Base-by-base conservation (phyloP, 176 grass and related monocot species). In the Carex cristatella region DNA sequence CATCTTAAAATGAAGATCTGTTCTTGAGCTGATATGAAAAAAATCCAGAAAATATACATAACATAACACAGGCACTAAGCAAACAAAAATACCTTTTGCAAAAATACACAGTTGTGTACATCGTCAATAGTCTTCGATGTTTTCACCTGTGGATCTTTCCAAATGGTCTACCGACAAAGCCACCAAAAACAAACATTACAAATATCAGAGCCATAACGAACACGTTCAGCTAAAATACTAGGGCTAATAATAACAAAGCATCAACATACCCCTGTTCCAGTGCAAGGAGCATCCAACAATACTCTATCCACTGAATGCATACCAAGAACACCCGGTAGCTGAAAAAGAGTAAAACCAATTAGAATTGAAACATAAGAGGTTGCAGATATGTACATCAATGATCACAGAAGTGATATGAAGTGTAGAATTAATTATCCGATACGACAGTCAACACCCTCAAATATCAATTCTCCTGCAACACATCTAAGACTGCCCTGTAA, bases 241-340 rank as follows among this genome's bases (percentile, higher is more conserved):
- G 69, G 6, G 40, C 18, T 72, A 72, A 72, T 72, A 72, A 19
- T 19, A 64, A 79, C 44, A 60, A 84, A 38, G 57, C 85, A 84
- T 83, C 81, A 73, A 81, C 89, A 80, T 76, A 99, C 96, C 49
- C 96, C 96, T 46, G 89, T 94, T 61, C 96, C 96, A 23, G 91
- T 99, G 85, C 96, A 99, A 59, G 96, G 96, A 4, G 96, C 93
- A 90, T 99, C 96, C 88, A 99, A 82, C 81, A 99, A 90, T 69
- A 95, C 96, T 86, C 96, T 94, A 89, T 99, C 96, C 86, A 95
- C 89, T 38, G 93, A 94, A 88, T 99, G 94, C 40, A 88, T 76
- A 13, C 96, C 96, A 51, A 99, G 90, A 89, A 95, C 85, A 87
- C 91, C 94, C 9, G 93, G 91, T 85, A 99, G 81, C 96, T 99